A percentile compares a stretch with the other conserved stretches of the same genome.
phyloP scores from a whole-genome alignment of 164 flowering plant species.

The Umbellularia californica region DNA sequence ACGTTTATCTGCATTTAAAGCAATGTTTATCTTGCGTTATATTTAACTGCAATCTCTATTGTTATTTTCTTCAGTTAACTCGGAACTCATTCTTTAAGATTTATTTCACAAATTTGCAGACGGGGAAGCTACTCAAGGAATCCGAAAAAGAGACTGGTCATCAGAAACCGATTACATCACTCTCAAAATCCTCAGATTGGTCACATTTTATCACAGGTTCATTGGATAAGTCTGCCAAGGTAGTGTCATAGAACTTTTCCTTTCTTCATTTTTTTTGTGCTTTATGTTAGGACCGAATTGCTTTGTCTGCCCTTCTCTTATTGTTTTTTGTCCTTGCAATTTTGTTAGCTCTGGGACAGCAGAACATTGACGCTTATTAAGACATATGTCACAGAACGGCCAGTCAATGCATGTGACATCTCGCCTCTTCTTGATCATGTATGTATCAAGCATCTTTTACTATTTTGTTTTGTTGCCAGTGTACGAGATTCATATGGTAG shows the following conservation, averaged over 20 bases:
- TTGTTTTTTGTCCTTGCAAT: slow-evolving; percentile 5
- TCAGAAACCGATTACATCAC: slow-evolving; percentile 70
- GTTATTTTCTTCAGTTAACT: background rate
- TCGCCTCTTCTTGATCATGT: slow-evolving; percentile 95
- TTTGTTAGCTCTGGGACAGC: slow-evolving; percentile 79
- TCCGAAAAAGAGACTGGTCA: slow-evolving; percentile 78
- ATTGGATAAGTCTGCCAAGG: slow-evolving; percentile 91
- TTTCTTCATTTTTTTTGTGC: background rate
- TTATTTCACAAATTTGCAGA: slow-evolving; percentile 36
- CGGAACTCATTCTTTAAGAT: slow-evolving; percentile 1
- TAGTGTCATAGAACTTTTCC: slow-evolving; percentile 10
- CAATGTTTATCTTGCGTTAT: background rate
- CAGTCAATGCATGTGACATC: slow-evolving; percentile 92
- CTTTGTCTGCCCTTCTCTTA: background rate
- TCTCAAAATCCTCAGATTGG: slow-evolving; percentile 67
- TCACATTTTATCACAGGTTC: slow-evolving; percentile 91
- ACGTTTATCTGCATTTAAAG: background rate
- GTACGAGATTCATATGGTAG: background rate
- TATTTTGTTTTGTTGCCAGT: background rate
- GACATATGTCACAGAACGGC: slow-evolving; percentile 83
- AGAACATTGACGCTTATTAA: slow-evolving; percentile 77
- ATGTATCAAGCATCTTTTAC: slow-evolving; percentile 15
- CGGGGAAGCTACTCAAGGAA: slow-evolving; percentile 81
- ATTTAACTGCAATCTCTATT: background rate
- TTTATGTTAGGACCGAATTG: background rate